These are phyloP conservation scores for Daedaleopsis nitida DNA, from an alignment of 768 basidiomycete genomes.

Conservation along the genomic window DNA sequence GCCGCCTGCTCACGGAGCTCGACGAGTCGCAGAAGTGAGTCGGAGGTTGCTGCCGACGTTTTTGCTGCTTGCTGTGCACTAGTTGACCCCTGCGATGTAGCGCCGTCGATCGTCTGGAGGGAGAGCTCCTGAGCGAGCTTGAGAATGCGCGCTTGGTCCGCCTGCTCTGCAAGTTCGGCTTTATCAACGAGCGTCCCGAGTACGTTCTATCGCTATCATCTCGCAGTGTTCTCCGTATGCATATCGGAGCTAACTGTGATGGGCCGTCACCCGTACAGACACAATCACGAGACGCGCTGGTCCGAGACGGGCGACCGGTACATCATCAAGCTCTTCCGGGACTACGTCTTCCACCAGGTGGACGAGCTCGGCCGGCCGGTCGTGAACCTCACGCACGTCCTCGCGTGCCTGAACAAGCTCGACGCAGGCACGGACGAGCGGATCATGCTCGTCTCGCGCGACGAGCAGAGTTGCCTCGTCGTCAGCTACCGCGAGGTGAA, in stretches of 20 bases:
- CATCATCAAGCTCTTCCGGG: constrained; percentile 96
- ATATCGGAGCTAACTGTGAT: not conserved
- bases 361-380: constrained; percentile 89
- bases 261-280: constrained; percentile 29
- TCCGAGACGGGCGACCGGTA: constrained; percentile 98
- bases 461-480: constrained; percentile 95
- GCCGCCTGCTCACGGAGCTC: constrained; percentile 73
- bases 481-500: constrained; percentile 94
- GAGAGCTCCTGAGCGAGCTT: constrained; percentile 82
- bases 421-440: constrained; percentile 94
- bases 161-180: constrained; percentile 90
- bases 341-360: constrained; percentile 97
- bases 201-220: constrained; percentile 42
- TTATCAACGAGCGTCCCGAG: constrained; percentile 99
- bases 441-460: constrained; percentile 91
- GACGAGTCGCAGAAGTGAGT: constrained; percentile 80
- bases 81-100: constrained; percentile 38
- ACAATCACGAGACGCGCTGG: constrained; percentile 85
- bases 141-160: constrained; percentile 94
- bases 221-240: not conserved
- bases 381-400: constrained; percentile 87
- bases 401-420: constrained; percentile 94
- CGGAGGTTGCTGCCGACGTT: not conserved
- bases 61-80: not conserved
- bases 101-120: constrained; percentile 78